Conservation (phyloP, 768 basidiomycete genomes). For the Arthromyces matolae region DNA sequence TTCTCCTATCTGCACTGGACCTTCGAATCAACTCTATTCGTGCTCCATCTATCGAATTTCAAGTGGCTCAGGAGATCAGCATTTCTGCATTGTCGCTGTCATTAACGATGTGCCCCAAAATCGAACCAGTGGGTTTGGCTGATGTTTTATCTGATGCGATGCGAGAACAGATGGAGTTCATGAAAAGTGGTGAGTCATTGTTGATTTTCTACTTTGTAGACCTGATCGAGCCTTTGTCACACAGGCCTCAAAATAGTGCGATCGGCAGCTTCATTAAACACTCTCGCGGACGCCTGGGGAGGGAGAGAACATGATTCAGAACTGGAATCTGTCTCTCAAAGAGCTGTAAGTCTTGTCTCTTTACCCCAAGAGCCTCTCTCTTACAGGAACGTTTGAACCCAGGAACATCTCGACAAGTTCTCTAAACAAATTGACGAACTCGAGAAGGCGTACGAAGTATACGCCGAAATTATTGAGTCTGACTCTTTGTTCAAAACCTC, state of each 20-base stretch:
- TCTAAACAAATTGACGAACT: constrained; percentile 17
- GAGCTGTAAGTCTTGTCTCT: not conserved
- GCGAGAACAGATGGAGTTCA: constrained; percentile 10
- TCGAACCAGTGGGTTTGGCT: constrained; percentile 25
- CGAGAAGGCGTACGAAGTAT: constrained; percentile 14
- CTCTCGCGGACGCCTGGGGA: constrained; percentile 3
- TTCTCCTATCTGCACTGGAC: constrained; percentile 27
- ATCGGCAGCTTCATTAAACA: not conserved
- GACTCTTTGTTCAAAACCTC: constrained; percentile 8
- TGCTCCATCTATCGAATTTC: constrained; percentile 19
- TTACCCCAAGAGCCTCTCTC: too few species aligned
- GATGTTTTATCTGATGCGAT: constrained; percentile 15
- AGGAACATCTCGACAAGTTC: constrained; percentile 6
- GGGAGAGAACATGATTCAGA: not conserved
- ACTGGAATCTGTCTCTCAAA: constrained; percentile 3
- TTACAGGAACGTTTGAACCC: too few species aligned
- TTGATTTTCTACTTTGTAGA: too few species aligned
- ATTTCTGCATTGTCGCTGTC: constrained; percentile 22
- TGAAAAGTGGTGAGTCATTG: constrained; percentile 6
- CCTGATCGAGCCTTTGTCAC: not conserved
- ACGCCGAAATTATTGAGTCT: constrained; percentile 10
- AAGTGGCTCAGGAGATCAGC: constrained; percentile 26
- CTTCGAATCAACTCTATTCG: constrained; percentile 22
- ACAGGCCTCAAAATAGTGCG: constrained; percentile 7
- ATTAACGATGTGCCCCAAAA: constrained; percentile 21